A percentile compares a stretch with the other conserved stretches of the same genome.
phyloP scores from a whole-genome alignment of 139 green algal genomes.

The Dunaliella sp. region DNA sequence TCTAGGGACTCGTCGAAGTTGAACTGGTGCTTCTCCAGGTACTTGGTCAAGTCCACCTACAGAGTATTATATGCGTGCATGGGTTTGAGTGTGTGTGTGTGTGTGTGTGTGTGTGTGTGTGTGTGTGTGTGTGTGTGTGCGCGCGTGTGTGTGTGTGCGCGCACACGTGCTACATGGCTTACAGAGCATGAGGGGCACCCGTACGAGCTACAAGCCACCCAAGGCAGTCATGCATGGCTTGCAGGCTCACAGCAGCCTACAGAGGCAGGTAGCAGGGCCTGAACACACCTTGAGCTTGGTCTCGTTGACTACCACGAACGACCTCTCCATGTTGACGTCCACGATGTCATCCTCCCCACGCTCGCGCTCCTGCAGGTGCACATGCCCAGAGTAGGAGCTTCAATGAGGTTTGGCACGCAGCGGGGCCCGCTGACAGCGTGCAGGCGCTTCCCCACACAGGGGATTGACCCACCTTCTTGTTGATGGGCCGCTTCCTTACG shows the following conservation, averaged over 20 bases:
- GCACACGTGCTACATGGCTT: no score
- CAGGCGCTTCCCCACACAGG: no score
- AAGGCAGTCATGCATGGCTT: not conserved
- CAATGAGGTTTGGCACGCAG: no score
- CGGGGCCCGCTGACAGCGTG: no score
- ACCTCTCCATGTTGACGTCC: constrained; percentile 53
- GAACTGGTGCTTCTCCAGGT: constrained; percentile 84
- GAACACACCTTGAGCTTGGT: constrained; percentile 60
- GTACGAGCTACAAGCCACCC: not conserved
- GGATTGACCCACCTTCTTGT: constrained; percentile 70
- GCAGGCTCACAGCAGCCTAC: not conserved
- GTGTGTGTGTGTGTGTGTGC: not conserved
- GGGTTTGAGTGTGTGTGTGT: not conserved
- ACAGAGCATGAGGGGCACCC: no score
- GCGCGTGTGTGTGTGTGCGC: no score
- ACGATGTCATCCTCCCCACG: constrained; percentile 89
- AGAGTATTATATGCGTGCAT: not conserved
- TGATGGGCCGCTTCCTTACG: constrained; percentile 94
- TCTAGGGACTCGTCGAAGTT: constrained; percentile 94
- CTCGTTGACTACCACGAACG: constrained; percentile 79
- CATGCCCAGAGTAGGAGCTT: no score
- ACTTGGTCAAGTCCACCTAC: constrained; percentile 90
- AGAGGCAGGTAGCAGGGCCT: not conserved
- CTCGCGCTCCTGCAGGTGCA: constrained; percentile 67
- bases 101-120: not conserved